Evolutionary conservation across 306 rosid genomes (phyloP), one percentile per base, ranked within the genome.

Genomic region (Abrus precatorius): DNA sequence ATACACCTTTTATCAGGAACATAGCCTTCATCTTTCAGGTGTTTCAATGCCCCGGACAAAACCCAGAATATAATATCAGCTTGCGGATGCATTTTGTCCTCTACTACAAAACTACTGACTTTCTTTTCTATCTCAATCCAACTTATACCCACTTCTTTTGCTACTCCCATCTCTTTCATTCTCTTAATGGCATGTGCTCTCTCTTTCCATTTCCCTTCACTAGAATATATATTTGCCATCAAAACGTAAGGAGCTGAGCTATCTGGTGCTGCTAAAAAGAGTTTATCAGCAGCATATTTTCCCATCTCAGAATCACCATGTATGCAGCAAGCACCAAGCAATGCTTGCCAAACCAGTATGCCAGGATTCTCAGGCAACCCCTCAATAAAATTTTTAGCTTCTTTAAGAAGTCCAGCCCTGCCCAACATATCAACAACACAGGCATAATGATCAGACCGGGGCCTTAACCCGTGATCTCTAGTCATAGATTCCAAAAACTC

Each of bases 381-480:
- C 76, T 83, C 89, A 7, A 95, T 90, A 13, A 91, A 91, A 0
- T 12, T 28, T 86, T 85, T 87, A 56, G 98, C 97, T 86, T 91
- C 95, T 41, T 72, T 27, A 7, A 95, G 94, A 78, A 89, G 86
- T 64, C 95, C 92, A 9, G 97, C 97, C 59, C 98, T 86, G 14
- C 97, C 98, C 84, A 95, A 80, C 95, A 95, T 89, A 91, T 95
- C 98, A 62, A 95, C 98, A 1, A 91, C 83, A 71, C 95, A 91
- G 12, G 98, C 91, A 49, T 87, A 87, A 83, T 92, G 97, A 70
- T 95, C 98, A 0, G 84, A 80, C 47, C 95, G 83, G 11, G 97
- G 98, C 86, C 62, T 81, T 69, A 92, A 55, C 11, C 86, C 44
- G 52, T 90, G 90, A 70, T 92, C 95, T 85, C 79, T 88, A 55